Base-by-base conservation (phyloP, 768 basidiomycete genomes). In the Trametes maxima region DNA sequence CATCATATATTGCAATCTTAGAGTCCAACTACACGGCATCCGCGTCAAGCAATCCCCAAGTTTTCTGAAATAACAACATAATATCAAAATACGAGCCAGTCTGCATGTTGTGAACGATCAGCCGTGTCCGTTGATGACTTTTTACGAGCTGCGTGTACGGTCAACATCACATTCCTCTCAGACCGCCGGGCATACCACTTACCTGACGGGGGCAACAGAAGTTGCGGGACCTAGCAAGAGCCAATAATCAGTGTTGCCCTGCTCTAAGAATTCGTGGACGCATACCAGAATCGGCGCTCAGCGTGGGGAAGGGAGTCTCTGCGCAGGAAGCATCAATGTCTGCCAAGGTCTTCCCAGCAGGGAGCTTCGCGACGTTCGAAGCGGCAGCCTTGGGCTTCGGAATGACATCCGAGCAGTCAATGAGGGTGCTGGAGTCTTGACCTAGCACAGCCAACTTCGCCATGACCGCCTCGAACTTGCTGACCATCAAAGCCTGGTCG, bases 391-490 rank as follows among this genome's bases (percentile, higher is more conserved):
- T 60, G 4, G 43, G 50, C 11, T 45, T 43, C 8, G 50, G 35
- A 14, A 60, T 60, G 43, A 56, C 54, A 17, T 56, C 60, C 39
- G 60, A 62, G 48, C 54, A 55, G 47, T 62, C 60, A 12, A 46
- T 43, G 36, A 62, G 51, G 19, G 24, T 10, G 49, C 42, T 50
- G 4, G 49, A 28, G 60, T 62, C 60, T 44, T 74, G 73, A 5
- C 72, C 74, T n/a, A 74, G 63, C 24, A 69, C 57, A 6, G 72
- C 56, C 37, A 74, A 43, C 64, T 71, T 72, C 12, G 47, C 59
- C 70, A 74, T 71, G 17, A 66, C 69, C 8, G 62, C 61, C 48
- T 54, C 42, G 63, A 74, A 74, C 6, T 60, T 19, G 33, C 22
- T 28, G 28, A 37, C 50, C 69, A 75, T 70, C 55, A 40, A 36